Base-by-base conservation (phyloP, 78 protist species). In the Chrysochromulina tobinii region DNA sequence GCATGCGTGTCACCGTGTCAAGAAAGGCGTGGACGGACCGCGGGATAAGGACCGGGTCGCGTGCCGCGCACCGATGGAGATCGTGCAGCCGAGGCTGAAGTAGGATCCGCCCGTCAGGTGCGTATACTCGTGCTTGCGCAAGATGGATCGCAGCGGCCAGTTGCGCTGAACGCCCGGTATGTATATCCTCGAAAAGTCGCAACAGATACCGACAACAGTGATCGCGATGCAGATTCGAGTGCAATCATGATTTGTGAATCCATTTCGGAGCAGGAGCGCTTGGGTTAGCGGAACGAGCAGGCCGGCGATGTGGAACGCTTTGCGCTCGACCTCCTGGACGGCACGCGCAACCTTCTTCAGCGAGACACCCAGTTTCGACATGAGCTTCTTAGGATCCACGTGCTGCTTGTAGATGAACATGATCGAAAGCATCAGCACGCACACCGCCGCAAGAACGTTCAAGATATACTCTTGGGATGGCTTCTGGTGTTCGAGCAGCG, bases 221-320 rank as follows among this genome's bases (percentile, higher is more conserved):
- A 77, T 77, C 15, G 27, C 15, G 21, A 3, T 25, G 48, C 85
- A 77, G 54, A 88, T 5, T 27, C 20, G 25, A 4, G 23, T 38
- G 57, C 91, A 88, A 3, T 2, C 50, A 4, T 0, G 0, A n/a
- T 51, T n/a, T 38, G 38, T 38, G 38, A 38, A 38, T 38, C 38
- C 38, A 38, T 38, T 38, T 38, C 38, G 38, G 38, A 38, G 91
- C 75, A 88, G 23, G 4, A 51, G 48, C 54, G n/a, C 66, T 81
- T 68, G 59, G 75, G 20, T 88, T 12, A 68, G 3, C 50, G 91
- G 91, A 18, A 88, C 91, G 81, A 88, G 91, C 48, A 88, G 57
- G 50, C 91, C 91, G 61, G 53, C 12, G 50, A 88, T 0, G 61
- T 88, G 91, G 77, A 88, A 88, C 9, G 61, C 20, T 50, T 88